Evolutionary conservation across 2,329 filamentous ascomycete genomes (phyloP).

Genomic region (Elsinoe australis): DNA sequence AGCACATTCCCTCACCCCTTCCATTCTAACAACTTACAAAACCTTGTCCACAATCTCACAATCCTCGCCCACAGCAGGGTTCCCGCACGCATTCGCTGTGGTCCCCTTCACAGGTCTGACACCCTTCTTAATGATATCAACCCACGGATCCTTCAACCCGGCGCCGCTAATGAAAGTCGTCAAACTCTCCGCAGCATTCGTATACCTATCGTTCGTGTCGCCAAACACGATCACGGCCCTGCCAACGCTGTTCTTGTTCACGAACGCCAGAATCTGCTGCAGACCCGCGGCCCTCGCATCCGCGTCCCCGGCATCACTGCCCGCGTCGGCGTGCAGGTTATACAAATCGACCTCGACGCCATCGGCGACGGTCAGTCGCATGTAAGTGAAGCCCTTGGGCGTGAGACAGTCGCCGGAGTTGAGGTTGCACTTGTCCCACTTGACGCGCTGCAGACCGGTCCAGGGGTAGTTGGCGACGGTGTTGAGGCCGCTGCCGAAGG

Average conservation of each 20-base stretch:
- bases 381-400: conserved; percentile 62
- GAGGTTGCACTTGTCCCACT: conserved; percentile 53
- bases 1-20: background rate
- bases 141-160: conserved; percentile 52
- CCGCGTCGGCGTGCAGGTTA: conserved; percentile 61
- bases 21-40: conserved; percentile 39
- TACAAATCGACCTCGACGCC: conserved; percentile 56
- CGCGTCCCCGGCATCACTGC: conserved; percentile 46
- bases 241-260: conserved; percentile 48
- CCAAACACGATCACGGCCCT: conserved; percentile 58
- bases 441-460: conserved; percentile 48
- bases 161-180: conserved; percentile 45
- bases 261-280: conserved; percentile 52
- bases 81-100: conserved; percentile 44
- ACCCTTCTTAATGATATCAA: conserved; percentile 41
- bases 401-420: conserved; percentile 56
- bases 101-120: conserved; percentile 10
- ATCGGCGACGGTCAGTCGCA: conserved; percentile 48
- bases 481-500: conserved; percentile 58
- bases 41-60: conserved; percentile 64
- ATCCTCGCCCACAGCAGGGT: conserved; percentile 45
- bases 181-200: conserved; percentile 48
- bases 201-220: conserved; percentile 60
- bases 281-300: conserved; percentile 52
- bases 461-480: conserved; percentile 53